Evolutionary conservation across 2,329 filamentous ascomycete species (phyloP).

Genomic region (Venturia oleaginea): DNA sequence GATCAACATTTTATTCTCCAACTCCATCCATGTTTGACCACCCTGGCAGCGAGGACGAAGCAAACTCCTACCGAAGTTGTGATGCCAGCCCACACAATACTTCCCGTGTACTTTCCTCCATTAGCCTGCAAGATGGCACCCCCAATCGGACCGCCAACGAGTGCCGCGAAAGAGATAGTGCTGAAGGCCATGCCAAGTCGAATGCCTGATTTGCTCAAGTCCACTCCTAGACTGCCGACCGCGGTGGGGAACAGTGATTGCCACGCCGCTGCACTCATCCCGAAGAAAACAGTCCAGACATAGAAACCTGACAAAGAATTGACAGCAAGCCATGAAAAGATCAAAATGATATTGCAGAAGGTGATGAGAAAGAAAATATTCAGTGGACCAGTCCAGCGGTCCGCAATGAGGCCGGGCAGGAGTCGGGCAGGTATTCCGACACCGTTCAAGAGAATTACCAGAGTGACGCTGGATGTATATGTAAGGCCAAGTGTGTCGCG

Average conservation of each 20-base stretch:
- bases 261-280: conserved; percentile 53
- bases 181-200: conserved; percentile 49
- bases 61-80: conserved; percentile 2
- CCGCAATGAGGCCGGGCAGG: conserved; percentile 49
- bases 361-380: conserved; percentile 50
- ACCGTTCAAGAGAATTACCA: conserved; percentile 58
- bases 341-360: conserved; percentile 32
- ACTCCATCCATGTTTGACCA: conserved; percentile 11
- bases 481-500: conserved; percentile 32
- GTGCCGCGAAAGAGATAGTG: conserved; percentile 42
- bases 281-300: conserved; percentile 54
- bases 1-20: conserved; percentile 11
- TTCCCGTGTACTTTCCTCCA: conserved; percentile 3
- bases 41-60: conserved; percentile 8
- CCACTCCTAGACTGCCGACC: conserved; percentile 44
- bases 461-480: conserved; percentile 43
- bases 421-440: conserved; percentile 50
- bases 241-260: conserved; percentile 59
- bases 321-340: conserved; percentile 53
- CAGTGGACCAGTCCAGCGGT: conserved; percentile 47
- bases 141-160: conserved; percentile 14
- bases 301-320: conserved; percentile 44
- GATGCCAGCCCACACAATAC: conserved; percentile 8
- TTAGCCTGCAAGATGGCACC: conserved; percentile 12
- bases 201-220: conserved; percentile 45